A percentile compares a stretch with the other conserved stretches of the same genome.
These are phyloP conservation scores for Sporothrix pallida DNA, from an alignment of 2,329 filamentous ascomycete species.

Conservation along the genomic window DNA sequence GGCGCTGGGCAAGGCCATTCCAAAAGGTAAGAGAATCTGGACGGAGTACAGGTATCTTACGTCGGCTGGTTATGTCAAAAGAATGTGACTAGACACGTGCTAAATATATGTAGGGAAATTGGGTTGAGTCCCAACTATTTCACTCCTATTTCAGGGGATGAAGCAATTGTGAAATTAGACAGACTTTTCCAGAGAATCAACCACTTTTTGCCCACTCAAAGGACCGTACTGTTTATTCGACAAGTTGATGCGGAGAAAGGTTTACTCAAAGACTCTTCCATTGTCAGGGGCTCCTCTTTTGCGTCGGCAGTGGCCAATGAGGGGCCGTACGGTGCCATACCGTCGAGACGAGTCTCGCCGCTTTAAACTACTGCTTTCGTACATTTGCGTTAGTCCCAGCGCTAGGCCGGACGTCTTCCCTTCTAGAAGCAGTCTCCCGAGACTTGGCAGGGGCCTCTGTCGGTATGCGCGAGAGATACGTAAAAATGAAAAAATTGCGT, in stretches of 20 bases:
- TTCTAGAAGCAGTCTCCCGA: neutral
- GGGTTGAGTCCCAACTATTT: constrained; percentile 8
- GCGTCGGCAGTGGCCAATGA: neutral
- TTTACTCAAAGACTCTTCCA: neutral
- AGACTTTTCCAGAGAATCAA: constrained; percentile 9
- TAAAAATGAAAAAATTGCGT: neutral
- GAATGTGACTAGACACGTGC: constrained; percentile 7
- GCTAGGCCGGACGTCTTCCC: neutral
- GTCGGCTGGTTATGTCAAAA: neutral
- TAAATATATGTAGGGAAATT: constrained; percentile 1
- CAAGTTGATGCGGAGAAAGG: neutral
- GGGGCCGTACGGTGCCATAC: too few relatives aligned
- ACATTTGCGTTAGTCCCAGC: neutral
- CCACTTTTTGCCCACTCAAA: constrained; percentile 4
- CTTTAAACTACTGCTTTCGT: neutral
- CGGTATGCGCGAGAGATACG: neutral
- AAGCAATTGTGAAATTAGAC: constrained; percentile 10
- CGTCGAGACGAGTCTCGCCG: neutral
- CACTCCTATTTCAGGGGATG: constrained; percentile 5
- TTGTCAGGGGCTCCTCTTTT: neutral
- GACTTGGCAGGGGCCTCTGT: neutral
- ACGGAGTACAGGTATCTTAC: neutral
- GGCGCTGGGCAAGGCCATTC: too few relatives aligned
- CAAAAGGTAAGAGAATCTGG: neutral
- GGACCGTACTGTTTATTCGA: neutral